These are phyloP conservation scores for Kondoa malvinella DNA, from an alignment of 768 basidiomycete genomes.

Conservation along the genomic window DNA sequence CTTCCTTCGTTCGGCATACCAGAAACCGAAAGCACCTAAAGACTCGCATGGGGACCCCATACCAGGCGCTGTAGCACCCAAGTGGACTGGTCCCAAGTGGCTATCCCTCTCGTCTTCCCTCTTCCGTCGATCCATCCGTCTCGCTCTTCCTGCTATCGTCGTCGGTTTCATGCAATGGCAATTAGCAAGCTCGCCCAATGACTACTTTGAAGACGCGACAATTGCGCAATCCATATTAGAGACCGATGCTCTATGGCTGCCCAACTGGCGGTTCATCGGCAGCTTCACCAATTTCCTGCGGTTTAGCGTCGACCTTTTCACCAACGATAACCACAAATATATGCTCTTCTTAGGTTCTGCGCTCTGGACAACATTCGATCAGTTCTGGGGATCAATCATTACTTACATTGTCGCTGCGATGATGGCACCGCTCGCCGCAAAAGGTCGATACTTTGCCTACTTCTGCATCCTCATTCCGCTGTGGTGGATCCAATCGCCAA, in stretches of 20 bases:
- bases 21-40: slow-evolving; percentile 26
- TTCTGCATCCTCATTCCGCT: slow-evolving; percentile 13
- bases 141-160: slow-evolving; percentile 29
- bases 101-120: slow-evolving; percentile 28
- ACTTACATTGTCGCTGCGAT: slow-evolving; percentile 29
- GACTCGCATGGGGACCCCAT: slow-evolving; percentile 29
- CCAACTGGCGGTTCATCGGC: slow-evolving; percentile 29
- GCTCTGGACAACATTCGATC: slow-evolving; percentile 31
- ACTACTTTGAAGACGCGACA: slow-evolving; percentile 18
- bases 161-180: slow-evolving; percentile 30
- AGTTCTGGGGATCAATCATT: slow-evolving; percentile 30
- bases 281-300: slow-evolving; percentile 29
- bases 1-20: slow-evolving; percentile 29
- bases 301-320: slow-evolving; percentile 29
- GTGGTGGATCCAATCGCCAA: background rate
- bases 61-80: slow-evolving; percentile 25
- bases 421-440: slow-evolving; percentile 27
- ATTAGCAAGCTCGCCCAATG: slow-evolving; percentile 11
- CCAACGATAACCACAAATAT: slow-evolving; percentile 29
- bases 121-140: slow-evolving; percentile 30
- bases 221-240: slow-evolving; percentile 19
- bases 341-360: slow-evolving; percentile 29
- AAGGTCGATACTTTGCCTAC: slow-evolving; percentile 28
- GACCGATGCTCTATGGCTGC: slow-evolving; percentile 27
- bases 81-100: slow-evolving; percentile 28